Evolutionary conservation across 2,329 filamentous ascomycete species (phyloP).

Genomic region (Ophiostoma piceae): DNA sequence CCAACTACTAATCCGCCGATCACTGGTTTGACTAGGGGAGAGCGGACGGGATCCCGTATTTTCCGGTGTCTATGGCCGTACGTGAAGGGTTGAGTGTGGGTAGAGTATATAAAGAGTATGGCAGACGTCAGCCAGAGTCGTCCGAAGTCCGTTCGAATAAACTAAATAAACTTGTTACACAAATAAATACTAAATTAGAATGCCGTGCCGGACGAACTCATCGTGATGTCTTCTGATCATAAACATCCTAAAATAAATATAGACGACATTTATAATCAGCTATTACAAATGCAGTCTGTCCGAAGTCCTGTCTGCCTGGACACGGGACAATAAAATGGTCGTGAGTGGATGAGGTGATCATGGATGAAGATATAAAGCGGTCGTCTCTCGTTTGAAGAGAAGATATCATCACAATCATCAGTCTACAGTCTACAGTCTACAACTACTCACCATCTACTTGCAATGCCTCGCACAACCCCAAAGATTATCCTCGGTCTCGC

Average conservation of each 20-base stretch:
- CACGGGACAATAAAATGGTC: too few species aligned
- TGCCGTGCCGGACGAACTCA: background rate
- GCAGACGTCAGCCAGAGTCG: background rate
- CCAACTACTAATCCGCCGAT: constrained; percentile 8
- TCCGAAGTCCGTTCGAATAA: background rate
- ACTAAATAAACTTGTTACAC: background rate
- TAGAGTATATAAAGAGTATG: background rate
- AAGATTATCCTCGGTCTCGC: background rate
- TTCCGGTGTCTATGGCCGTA: constrained; percentile 4
- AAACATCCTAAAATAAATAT: too few species aligned
- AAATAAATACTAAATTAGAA: background rate
- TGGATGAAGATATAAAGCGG: too few species aligned
- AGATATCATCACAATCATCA: background rate
- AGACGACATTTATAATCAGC: too few species aligned
- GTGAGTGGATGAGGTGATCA: too few species aligned
- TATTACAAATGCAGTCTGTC: too few species aligned
- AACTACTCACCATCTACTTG: background rate
- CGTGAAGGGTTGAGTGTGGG: background rate
- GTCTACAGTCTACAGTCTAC: too few species aligned
- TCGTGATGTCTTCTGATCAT: background rate
- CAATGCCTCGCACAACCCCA: background rate
- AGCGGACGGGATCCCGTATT: constrained; percentile 7
- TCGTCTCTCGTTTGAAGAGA: too few species aligned
- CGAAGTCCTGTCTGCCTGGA: too few species aligned
- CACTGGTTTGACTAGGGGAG: constrained; percentile 3